Base-by-base conservation (phyloP, 495 filamentous ascomycete genomes). In the Gamarada debralockiae region DNA sequence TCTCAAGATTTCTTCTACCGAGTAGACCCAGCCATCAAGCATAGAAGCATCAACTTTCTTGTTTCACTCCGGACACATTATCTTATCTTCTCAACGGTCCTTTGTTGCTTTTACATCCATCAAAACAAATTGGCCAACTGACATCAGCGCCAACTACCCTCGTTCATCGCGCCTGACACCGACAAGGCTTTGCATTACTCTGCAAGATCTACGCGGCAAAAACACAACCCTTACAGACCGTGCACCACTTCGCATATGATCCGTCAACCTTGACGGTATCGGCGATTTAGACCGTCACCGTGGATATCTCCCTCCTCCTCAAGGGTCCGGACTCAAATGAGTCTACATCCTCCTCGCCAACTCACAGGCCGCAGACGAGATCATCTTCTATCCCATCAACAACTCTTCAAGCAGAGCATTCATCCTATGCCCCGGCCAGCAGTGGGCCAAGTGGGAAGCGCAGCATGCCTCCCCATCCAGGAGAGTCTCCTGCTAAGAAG, bases 251-350 rank as follows among this genome's bases (percentile, higher is more conserved):
- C 54, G 55, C 61, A 58, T 47, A 59, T 64, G 61, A 60, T 53
- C 61, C 55, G 58, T 65, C 58, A 49, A 48, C 47, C 48, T 58
- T 62, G 56, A 65, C 59, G 59, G 60, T 44, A 56, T 62, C 54
- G 45, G 52, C 62, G 31, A 62, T 27, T 51, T 45, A 58, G 73
- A 59, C 81, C 79, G 82, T 71, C 83, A 90, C 77, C 81, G 85
- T 92, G 87, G 87, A 92, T 90, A 89, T 92, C 85, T 80, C 84
- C 75, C 82, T 83, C 45, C 79, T 92, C 62, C 79, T 92, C 67
- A 87, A 86, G 74, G 77, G 77, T 65, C 73, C 84, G 72, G 86
- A 87, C 85, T 87, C 88, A 75, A 83, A 87, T 80, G 86, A 88
- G 79, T 79, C 84, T 70, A 66, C 72, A 41, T 53, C 61, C n/a